Evolutionary conservation across 129 eudicot genomes (phyloP).

Genomic region (Chrysanthemum seticuspe): DNA sequence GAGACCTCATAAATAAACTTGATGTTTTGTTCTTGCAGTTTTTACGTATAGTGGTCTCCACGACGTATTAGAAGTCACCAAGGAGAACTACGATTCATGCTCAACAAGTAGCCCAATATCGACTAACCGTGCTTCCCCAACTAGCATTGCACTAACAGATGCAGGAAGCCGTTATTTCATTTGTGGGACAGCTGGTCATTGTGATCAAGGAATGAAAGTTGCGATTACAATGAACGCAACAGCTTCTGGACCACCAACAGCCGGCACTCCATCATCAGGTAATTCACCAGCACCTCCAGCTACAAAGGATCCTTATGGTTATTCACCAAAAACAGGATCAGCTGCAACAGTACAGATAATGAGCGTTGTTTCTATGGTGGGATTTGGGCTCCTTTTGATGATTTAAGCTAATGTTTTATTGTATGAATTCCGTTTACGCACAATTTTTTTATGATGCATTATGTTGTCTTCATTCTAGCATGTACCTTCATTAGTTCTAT

Average conservation of each 20-base stretch:
- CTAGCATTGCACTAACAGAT: constrained; percentile 43
- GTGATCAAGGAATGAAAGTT: constrained; percentile 74
- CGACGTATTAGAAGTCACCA: constrained; percentile 55
- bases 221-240: constrained; percentile 44
- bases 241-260: constrained; percentile 38
- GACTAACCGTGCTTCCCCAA: constrained; percentile 29
- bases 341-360: constrained; percentile 31
- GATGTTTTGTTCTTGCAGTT: constrained; percentile 40
- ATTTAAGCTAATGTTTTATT: constrained; percentile 16
- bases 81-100: constrained; percentile 58
- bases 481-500: too few relatives aligned
- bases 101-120: constrained; percentile 28
- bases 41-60: constrained; percentile 50
- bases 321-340: constrained; percentile 24
- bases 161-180: constrained; percentile 73
- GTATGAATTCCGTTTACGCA: not conserved
- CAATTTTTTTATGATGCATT: not conserved
- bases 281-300: constrained; percentile 24
- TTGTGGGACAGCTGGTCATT: constrained; percentile 67
- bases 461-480: not conserved
- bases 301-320: too few relatives aligned
- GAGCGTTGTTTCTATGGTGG: constrained; percentile 31
- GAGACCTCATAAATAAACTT: constrained; percentile 1
- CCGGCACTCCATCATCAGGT: constrained; percentile 33
- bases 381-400: constrained; percentile 38